These are phyloP conservation scores for Phialophora macrospora DNA, from an alignment of 2,329 filamentous ascomycete genomes.

Conservation along the genomic window DNA sequence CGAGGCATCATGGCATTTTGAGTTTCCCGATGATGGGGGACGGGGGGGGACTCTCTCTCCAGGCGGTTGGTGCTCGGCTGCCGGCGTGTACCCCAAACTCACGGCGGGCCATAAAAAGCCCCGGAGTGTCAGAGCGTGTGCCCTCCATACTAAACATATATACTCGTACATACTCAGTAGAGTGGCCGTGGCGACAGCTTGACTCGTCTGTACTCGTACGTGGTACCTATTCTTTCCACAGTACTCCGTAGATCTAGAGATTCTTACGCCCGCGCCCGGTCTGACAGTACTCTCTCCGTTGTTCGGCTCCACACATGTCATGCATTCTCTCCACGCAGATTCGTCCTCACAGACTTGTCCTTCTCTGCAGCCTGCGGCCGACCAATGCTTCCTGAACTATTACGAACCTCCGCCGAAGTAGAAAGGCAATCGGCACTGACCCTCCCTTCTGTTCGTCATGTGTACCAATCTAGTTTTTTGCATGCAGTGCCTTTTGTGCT, in stretches of 20 bases:
- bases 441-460: conserved; percentile 51
- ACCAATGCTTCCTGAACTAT: conserved; percentile 45
- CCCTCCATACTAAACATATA: too few species aligned
- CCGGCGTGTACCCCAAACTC: not conserved
- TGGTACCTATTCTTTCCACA: not conserved
- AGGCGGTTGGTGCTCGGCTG: not conserved
- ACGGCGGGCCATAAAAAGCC: too few species aligned
- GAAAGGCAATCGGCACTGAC: conserved; percentile 37
- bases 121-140: not conserved
- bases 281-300: conserved; percentile 62
- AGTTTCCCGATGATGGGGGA: not conserved
- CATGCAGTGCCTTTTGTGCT: conserved; percentile 58
- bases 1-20: not conserved
- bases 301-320: conserved; percentile 57
- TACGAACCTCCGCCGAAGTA: conserved; percentile 55
- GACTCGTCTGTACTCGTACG: not conserved
- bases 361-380: conserved; percentile 50
- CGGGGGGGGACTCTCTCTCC: not conserved
- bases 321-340: conserved; percentile 48
- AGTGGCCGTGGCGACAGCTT: not conserved
- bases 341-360: conserved; percentile 40
- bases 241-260: not conserved
- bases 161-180: too few species aligned
- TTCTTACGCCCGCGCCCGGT: conserved; percentile 39
- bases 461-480: conserved; percentile 68